phyloP scores from a whole-genome alignment of 768 basidiomycete species.

The Leucocoprinus sp. region DNA sequence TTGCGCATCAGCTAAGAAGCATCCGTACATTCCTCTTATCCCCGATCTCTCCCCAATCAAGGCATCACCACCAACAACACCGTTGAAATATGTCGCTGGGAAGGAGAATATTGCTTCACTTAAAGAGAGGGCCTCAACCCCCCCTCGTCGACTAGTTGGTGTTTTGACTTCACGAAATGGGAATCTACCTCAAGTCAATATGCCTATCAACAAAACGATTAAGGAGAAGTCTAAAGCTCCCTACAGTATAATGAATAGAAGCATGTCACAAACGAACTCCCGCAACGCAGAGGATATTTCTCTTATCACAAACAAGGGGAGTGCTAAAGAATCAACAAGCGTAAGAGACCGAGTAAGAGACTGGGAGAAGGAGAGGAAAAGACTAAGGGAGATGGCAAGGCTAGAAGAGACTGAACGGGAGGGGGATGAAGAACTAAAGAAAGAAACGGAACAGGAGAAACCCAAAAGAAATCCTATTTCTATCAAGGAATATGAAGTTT shows the following conservation, averaged over 20 bases:
- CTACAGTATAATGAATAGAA: constrained; percentile 9
- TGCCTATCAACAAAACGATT: constrained; percentile 13
- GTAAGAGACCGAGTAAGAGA: constrained; percentile 60
- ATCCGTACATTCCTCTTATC: constrained; percentile 24
- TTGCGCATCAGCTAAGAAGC: constrained; percentile 25
- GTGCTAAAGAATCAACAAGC: constrained; percentile 33
- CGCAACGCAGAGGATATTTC: constrained; percentile 14
- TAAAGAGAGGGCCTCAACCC: constrained; percentile 15
- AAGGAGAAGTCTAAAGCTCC: constrained; percentile 10
- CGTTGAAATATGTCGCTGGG: constrained; percentile 23
- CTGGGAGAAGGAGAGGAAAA: constrained; percentile 67
- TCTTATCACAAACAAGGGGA: constrained; percentile 4
- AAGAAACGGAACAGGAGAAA: constrained; percentile 25
- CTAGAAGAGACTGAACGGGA: constrained; percentile 51
- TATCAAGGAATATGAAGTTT: constrained; percentile 15
- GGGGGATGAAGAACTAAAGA: constrained; percentile 33
- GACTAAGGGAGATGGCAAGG: constrained; percentile 60
- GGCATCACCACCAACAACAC: constrained; percentile 40
- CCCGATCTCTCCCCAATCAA: constrained; percentile 43
- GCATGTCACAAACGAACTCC: constrained; percentile 8
- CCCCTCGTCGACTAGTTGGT: constrained; percentile 11
- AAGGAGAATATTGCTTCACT: constrained; percentile 34
- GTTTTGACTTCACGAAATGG: constrained; percentile 9
- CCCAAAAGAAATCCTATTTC: constrained; percentile 15
- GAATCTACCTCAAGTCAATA: constrained; percentile 12